phyloP scores from a whole-genome alignment of 1,139 yeast species.

The Blastobotrys ciferrii region DNA sequence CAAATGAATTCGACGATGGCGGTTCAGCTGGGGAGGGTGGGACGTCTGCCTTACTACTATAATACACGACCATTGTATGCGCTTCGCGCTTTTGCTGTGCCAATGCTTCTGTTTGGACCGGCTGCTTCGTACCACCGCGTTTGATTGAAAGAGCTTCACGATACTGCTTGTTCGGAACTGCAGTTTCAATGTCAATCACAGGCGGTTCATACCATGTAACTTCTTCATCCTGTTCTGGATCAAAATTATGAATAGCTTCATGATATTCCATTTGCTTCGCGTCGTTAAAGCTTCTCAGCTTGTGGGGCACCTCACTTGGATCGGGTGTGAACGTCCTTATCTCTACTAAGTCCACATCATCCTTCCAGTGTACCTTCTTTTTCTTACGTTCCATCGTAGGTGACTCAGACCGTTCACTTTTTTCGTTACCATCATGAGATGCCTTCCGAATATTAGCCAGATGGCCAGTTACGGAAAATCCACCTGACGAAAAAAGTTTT shows the following conservation, averaged over 20 bases:
- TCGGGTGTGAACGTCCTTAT: constrained; percentile 45
- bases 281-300: constrained; percentile 26
- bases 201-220: constrained; percentile 35
- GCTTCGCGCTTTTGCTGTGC: constrained; percentile 32
- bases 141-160: constrained; percentile 26
- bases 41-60: constrained; percentile 29
- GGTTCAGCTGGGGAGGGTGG: constrained; percentile 36
- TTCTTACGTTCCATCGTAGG: constrained; percentile 14
- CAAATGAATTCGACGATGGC: constrained; percentile 5
- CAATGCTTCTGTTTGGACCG: constrained; percentile 31
- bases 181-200: constrained; percentile 26
- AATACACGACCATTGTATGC: constrained; percentile 29
- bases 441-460: constrained; percentile 5
- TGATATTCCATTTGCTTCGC: constrained; percentile 32
- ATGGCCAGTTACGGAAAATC: constrained; percentile 5
- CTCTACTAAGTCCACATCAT: constrained; percentile 38
- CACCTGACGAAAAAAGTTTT: constrained; percentile 1
- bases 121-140: constrained; percentile 33
- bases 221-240: constrained; percentile 30
- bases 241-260: constrained; percentile 31
- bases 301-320: constrained; percentile 43
- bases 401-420: not conserved
- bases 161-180: constrained; percentile 15
- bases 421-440: not conserved
- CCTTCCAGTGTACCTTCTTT: constrained; percentile 38